Percentiles rank a stretch among this genome's conserved stretches.
Evolutionary conservation across 2,329 filamentous ascomycete species (phyloP).

Genomic region (Sclerotinia borealis): DNA sequence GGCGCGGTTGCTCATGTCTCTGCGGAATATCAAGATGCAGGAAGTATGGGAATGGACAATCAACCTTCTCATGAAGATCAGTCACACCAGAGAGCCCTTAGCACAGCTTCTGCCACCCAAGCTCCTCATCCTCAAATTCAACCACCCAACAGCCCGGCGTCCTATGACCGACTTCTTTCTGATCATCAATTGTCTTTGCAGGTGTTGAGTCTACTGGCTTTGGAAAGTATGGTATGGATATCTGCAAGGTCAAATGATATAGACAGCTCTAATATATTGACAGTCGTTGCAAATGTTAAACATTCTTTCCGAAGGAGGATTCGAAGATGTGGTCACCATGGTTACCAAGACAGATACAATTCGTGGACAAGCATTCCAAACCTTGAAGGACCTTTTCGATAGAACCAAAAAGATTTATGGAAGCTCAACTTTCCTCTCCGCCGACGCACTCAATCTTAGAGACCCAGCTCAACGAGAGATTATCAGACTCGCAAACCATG

Average conservation of each 20-base stretch:
- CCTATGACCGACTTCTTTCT: neutral
- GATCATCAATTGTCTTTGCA: conserved; percentile 38
- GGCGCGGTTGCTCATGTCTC: neutral
- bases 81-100: neutral
- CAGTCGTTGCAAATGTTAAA: conserved; percentile 54
- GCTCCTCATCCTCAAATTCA: neutral
- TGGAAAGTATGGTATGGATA: conserved; percentile 51
- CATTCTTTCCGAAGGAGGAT: conserved; percentile 50
- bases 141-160: neutral
- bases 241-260: neutral
- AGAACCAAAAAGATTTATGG: conserved; percentile 58
- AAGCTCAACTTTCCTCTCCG: conserved; percentile 44
- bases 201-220: conserved; percentile 53
- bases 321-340: conserved; percentile 50
- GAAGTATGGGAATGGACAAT: neutral
- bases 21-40: neutral
- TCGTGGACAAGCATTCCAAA: conserved; percentile 54
- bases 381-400: conserved; percentile 55
- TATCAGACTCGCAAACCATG: conserved; percentile 58
- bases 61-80: neutral
- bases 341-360: conserved; percentile 49
- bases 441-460: conserved; percentile 45
- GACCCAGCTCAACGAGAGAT: conserved; percentile 49
- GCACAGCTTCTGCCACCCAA: neutral
- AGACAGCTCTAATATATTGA: conserved; percentile 4